Evolutionary conservation across 78 protist species (phyloP).

Genomic region (Mantamonas sphyraenae): DNA sequence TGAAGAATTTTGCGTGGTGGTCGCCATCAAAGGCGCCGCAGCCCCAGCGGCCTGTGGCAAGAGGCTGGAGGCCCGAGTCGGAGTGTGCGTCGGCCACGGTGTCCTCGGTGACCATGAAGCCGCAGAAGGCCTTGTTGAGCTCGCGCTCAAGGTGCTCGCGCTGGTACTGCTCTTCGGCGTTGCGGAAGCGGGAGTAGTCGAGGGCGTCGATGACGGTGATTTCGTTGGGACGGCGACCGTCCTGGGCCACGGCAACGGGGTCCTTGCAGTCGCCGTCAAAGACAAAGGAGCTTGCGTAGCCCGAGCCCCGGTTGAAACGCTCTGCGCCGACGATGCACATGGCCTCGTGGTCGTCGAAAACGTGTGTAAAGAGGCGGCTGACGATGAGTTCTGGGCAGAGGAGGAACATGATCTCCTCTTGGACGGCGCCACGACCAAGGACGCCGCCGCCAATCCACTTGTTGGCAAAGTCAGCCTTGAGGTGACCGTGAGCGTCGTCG

Average conservation of each 20-base stretch:
- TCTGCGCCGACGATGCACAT: constrained; percentile 13
- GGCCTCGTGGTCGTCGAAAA: constrained; percentile 7
- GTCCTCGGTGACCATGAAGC: background rate
- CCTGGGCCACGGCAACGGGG: background rate
- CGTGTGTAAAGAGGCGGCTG: constrained; percentile 18
- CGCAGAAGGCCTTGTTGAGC: constrained; percentile 6
- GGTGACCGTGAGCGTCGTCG: constrained; percentile 9
- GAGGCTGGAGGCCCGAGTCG: background rate
- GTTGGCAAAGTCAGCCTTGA: constrained; percentile 65
- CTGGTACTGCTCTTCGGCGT: background rate
- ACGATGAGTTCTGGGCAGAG: constrained; percentile 43
- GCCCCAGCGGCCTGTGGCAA: constrained; percentile 25
- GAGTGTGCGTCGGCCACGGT: background rate
- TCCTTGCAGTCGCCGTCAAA: background rate
- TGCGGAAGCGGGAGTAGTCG: background rate
- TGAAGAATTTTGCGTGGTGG: constrained; percentile 20
- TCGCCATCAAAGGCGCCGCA: constrained; percentile 55
- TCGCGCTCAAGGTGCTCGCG: background rate
- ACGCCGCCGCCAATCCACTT: constrained; percentile 58
- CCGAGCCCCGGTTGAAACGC: background rate
- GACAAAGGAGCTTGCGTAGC: background rate
- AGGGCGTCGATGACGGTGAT: constrained; percentile 9
- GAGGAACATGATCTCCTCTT: constrained; percentile 53
- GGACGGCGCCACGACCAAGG: constrained; percentile 48
- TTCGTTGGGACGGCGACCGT: background rate